phyloP scores from a whole-genome alignment of 2,329 filamentous ascomycete genomes.

The Fusarium virguliforme region DNA sequence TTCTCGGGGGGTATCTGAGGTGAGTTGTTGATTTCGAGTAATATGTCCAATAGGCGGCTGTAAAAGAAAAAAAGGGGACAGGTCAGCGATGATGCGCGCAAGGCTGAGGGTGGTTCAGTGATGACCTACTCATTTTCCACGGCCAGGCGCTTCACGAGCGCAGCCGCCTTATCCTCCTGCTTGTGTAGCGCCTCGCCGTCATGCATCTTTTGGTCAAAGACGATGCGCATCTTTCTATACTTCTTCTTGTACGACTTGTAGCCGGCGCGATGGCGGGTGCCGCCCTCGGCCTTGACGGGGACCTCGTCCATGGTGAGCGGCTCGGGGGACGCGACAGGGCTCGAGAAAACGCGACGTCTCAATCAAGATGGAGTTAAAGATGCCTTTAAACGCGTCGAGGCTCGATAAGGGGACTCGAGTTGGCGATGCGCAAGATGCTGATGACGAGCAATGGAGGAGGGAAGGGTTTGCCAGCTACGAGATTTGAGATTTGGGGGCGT shows the following conservation, averaged over 20 bases:
- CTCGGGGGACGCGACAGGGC: slow-evolving; percentile 27
- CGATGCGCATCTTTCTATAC: slow-evolving; percentile 90
- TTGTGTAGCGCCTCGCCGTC: slow-evolving; percentile 87
- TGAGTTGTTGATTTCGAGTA: slow-evolving; percentile 90
- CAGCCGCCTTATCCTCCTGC: slow-evolving; percentile 84
- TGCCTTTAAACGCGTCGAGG: slow-evolving; percentile 24
- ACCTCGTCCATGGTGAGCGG: slow-evolving; percentile 54
- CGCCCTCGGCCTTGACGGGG: slow-evolving; percentile 62
- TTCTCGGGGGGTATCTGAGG: slow-evolving; percentile 82
- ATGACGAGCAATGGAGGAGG: slow-evolving; percentile 31
- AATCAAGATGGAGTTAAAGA: slow-evolving; percentile 6
- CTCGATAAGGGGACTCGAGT: slow-evolving; percentile 22
- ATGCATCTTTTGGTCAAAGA: slow-evolving; percentile 83
- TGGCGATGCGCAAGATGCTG: slow-evolving; percentile 38
- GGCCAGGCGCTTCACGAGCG: slow-evolving; percentile 85
- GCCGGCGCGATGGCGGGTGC: slow-evolving; percentile 63
- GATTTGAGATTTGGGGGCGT: slow-evolving; percentile 30
- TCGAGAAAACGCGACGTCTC: slow-evolving; percentile 26
- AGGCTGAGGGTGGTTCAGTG: slow-evolving; percentile 20
- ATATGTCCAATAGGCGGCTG: slow-evolving; percentile 89
- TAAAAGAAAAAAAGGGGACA: slow-evolving; percentile 14
- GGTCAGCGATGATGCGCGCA: slow-evolving; percentile 39
- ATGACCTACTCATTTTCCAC: slow-evolving; percentile 91
- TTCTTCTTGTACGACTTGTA: slow-evolving; percentile 90
- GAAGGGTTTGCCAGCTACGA: slow-evolving; percentile 24